Percentiles rank a stretch among this genome's conserved stretches.
Evolutionary conservation across 352 stramenopile genomes (phyloP).

Genomic region (Albugo candida): DNA sequence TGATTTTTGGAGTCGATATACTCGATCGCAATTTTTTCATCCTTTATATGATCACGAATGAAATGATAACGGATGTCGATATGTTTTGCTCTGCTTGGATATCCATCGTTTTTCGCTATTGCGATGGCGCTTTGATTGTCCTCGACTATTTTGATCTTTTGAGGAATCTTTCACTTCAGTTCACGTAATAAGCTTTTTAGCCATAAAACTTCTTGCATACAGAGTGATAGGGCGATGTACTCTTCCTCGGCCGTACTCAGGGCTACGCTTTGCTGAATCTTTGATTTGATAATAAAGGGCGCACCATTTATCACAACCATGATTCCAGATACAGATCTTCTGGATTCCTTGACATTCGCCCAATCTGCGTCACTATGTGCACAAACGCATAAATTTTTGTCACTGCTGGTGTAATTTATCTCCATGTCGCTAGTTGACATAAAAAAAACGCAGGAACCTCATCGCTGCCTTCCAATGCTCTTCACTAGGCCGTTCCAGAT

Average conservation of each 20-base stretch:
- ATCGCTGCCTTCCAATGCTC: not conserved
- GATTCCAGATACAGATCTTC: not conserved
- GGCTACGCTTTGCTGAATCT: not conserved
- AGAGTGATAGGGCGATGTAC: not conserved
- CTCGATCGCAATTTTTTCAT: conserved; percentile 3
- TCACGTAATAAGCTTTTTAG: not conserved
- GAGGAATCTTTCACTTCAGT: not conserved
- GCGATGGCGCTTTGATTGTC: conserved; percentile 11
- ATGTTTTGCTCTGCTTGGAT: conserved; percentile 8
- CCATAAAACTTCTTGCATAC: not conserved
- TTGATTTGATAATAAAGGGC: not conserved
- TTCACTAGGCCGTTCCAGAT: not conserved
- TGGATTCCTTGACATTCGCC: not conserved
- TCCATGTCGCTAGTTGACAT: not conserved
- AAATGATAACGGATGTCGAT: conserved; percentile 12
- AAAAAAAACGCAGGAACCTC: not conserved
- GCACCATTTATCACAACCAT: not conserved
- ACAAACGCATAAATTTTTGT: not conserved
- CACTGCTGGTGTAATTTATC: not conserved
- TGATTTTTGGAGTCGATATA: conserved; percentile 12
- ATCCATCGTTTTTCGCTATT: conserved; percentile 2
- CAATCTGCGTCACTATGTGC: not conserved
- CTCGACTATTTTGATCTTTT: not conserved
- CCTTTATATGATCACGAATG: conserved; percentile 6
- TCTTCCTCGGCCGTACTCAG: not conserved